Base-by-base conservation (phyloP, 371 early-diverging fungal genomes). In the Dichotomocladium elegans region DNA sequence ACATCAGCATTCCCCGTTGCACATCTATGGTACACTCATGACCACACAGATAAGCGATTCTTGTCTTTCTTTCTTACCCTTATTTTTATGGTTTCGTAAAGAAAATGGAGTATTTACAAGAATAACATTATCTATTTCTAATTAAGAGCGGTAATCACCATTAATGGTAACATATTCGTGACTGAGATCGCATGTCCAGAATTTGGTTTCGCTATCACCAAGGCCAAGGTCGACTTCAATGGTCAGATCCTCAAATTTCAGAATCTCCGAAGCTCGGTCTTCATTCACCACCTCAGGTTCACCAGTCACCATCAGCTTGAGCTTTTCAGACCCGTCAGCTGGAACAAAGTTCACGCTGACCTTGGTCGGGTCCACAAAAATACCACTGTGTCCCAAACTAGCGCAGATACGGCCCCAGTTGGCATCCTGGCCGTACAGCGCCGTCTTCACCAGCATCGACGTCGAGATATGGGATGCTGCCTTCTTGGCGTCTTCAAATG, bases 131-230 rank as follows among this genome's bases (percentile, higher is more conserved):
- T 33, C 19, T 37, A 37, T n/a, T n/a, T n/a, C n/a, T n/a, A n/a
- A 15, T 56, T 79, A 92, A 10, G 91, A 88, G 31, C 93, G 88
- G 64, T 93, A 92, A 52, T 90, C 89, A 21, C 90, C 93, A 65
- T 96, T 96, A 63, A 96, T 95, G 30, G 87, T 84, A 41, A 97
- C 86, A 68, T 97, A 97, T 58, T 94, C 95, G 58, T 92, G 89
- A 51, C 87, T 88, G 25, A 96, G 80, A 75, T 97, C 98, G 60
- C 95, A 95, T 3, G 98, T 97, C 84, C 90, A 96, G 79, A 94
- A 89, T 10, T 81, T 82, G 4, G 93, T 90, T 40, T 77, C 75
- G 51, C 86, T 88, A 2, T 65, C 41, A 21, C 95, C 95, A 43
- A 87, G 46, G 10, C 88, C 88, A 47, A 97, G 66, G 33, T 90